phyloP scores from a whole-genome alignment of 257 asterid genomes.

The Cordia subcordata region DNA sequence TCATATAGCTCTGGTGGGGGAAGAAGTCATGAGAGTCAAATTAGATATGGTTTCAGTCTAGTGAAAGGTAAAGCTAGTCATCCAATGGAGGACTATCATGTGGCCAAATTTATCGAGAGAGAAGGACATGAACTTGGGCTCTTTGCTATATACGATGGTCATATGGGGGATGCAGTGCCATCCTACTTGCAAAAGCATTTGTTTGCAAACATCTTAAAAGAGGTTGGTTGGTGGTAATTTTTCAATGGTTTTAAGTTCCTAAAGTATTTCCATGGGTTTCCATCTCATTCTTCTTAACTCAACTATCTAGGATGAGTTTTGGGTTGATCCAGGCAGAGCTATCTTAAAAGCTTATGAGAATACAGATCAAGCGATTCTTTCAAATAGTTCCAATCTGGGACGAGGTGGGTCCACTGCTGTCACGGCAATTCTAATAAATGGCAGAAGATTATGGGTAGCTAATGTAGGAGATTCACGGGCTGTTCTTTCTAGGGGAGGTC shows the following conservation, averaged over 20 bases:
- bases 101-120: conserved; percentile 41
- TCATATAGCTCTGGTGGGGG: conserved; percentile 34
- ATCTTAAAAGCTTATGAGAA: conserved; percentile 35
- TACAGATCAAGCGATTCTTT: conserved; percentile 34
- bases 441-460: conserved; percentile 36
- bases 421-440: conserved; percentile 38
- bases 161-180: conserved; percentile 36
- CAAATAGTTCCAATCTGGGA: conserved; percentile 34
- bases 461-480: conserved; percentile 51
- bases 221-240: conserved; percentile 18
- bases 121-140: conserved; percentile 39
- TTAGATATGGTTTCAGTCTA: conserved; percentile 48
- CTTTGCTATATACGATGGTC: conserved; percentile 45
- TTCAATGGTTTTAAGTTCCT: background rate
- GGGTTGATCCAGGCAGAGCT: conserved; percentile 29
- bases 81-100: conserved; percentile 89
- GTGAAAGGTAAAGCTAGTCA: conserved; percentile 66
- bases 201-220: conserved; percentile 36
- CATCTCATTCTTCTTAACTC: conserved; percentile 6
- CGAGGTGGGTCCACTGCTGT: conserved; percentile 50
- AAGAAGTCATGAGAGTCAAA: conserved; percentile 26
- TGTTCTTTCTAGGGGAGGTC: conserved; percentile 38
- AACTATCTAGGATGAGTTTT: conserved; percentile 31
- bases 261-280: background rate
- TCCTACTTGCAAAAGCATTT: conserved; percentile 37